Conservation (phyloP, 345 rosid species). For the Euclidium syriacum region DNA sequence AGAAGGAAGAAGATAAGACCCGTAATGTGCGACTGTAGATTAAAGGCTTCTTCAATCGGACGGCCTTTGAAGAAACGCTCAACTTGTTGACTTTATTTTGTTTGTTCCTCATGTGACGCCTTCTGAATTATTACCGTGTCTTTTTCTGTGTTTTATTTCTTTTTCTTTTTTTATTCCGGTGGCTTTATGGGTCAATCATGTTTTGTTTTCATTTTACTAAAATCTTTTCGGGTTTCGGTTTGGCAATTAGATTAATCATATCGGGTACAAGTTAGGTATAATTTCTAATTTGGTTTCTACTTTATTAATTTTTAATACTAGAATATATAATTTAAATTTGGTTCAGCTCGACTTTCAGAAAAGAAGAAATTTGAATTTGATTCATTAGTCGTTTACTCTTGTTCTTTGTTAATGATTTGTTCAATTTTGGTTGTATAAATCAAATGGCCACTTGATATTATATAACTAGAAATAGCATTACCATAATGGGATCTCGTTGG, state of each 20-base stretch:
- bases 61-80: constrained; percentile 4
- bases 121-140: not conserved
- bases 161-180: not conserved
- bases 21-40: not conserved
- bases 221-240: not conserved
- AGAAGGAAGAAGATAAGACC: constrained; percentile 17
- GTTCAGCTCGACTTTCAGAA: not conserved
- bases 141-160: not conserved
- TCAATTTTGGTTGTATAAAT: not conserved
- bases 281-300: not conserved
- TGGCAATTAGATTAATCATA: not conserved
- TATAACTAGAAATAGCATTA: not conserved
- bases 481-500: not conserved
- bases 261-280: not conserved
- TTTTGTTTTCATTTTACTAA: not conserved
- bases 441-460: not conserved
- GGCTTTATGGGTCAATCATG: not conserved
- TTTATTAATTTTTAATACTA: too few species aligned
- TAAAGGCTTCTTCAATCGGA: not conserved
- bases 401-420: not conserved
- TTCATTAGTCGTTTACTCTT: not conserved
- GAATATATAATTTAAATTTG: not conserved
- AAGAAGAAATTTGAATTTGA: not conserved
- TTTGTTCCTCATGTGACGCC: not conserved
- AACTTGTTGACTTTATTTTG: not conserved